Evolutionary conservation across 768 basidiomycete genomes (phyloP), one percentile per base, ranked within the genome.

Genomic region (Lyophyllum shimeji): DNA sequence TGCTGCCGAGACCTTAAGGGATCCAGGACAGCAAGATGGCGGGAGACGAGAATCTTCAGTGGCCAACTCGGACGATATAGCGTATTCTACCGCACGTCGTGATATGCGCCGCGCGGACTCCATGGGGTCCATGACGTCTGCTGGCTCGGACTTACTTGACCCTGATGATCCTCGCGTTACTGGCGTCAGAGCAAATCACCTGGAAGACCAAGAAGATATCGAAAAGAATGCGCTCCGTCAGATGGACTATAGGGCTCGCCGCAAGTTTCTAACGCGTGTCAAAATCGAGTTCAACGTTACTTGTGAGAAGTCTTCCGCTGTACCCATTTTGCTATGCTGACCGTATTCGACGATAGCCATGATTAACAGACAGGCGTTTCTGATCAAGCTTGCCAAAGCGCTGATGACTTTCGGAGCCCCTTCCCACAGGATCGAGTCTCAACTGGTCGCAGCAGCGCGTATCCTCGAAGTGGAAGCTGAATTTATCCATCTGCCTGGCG

Each of bases 391-490:
- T 24, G 92, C 93, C 15, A 82, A 87, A 57, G 86, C 91, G 17
- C 77, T 97, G 39, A 95, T 98, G 90, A 86, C 86, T 12, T 95
- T 91, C 65, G 93, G 94, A 4, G 92, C 94, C 17, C 93, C 94
- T 0, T 93, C 92, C 21, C 95, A 98, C 73, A 85, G 95, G 29
- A 90, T 98, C 57, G 94, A 96, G 71, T 88, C 93, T 2, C 95
- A 97, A 68, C 84, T 98, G 37, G 79, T 89, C 29, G 89, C 94
- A 9, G 92, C 92, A 7, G 92, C 95, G 0, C 82, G 86, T 15
- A 93, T 95, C 50, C 85, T 98, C 17, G 93, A 95, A 64, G 84
- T 97, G 52, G 86, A 93, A 68, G 92, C 93, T 44, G 92, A 95
- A 67, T 95, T 95, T 67, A 89, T 96, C 39, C 89, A 95, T 71